A percentile compares a stretch with the other conserved stretches of the same genome.
Evolutionary conservation across 768 basidiomycete genomes (phyloP).

Genomic region (Tricholoma flavovirens): DNA sequence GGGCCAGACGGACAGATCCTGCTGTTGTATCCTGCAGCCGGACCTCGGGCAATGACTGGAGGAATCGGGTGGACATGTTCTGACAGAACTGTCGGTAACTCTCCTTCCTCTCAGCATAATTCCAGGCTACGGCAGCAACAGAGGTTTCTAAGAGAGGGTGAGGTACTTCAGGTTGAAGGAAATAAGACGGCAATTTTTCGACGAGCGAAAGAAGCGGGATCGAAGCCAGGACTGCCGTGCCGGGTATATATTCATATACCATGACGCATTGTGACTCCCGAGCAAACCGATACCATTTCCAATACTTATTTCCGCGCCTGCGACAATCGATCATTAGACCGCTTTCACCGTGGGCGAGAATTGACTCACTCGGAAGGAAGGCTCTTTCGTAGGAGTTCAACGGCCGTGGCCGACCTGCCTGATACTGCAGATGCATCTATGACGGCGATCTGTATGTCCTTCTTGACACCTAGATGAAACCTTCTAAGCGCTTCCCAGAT

Average conservation of each 20-base stretch:
- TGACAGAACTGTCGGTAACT: slow-evolving; percentile 69
- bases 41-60: slow-evolving; percentile 46
- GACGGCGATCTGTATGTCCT: slow-evolving; percentile 72
- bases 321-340: not conserved
- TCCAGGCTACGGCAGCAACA: slow-evolving; percentile 40
- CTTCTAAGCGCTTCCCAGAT: slow-evolving; percentile 77
- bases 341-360: not conserved
- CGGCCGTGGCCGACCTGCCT: slow-evolving; percentile 55
- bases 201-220: slow-evolving; percentile 62
- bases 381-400: slow-evolving; percentile 54
- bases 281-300: slow-evolving; percentile 74
- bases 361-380: slow-evolving; percentile 50
- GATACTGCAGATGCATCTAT: slow-evolving; percentile 63
- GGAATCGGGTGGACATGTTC: slow-evolving; percentile 59
- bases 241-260: slow-evolving; percentile 62
- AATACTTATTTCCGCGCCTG: slow-evolving; percentile 39
- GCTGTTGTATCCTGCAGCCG: slow-evolving; percentile 62
- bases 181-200: slow-evolving; percentile 68
- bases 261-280: slow-evolving; percentile 74
- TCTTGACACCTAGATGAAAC: slow-evolving; percentile 67
- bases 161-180: slow-evolving; percentile 31
- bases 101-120: slow-evolving; percentile 51
- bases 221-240: slow-evolving; percentile 60
- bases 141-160: slow-evolving; percentile 25
- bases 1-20: slow-evolving; percentile 61